These are phyloP conservation scores for Didymosphaeria variabile DNA, from an alignment of 2,329 filamentous ascomycete genomes.

Conservation along the genomic window DNA sequence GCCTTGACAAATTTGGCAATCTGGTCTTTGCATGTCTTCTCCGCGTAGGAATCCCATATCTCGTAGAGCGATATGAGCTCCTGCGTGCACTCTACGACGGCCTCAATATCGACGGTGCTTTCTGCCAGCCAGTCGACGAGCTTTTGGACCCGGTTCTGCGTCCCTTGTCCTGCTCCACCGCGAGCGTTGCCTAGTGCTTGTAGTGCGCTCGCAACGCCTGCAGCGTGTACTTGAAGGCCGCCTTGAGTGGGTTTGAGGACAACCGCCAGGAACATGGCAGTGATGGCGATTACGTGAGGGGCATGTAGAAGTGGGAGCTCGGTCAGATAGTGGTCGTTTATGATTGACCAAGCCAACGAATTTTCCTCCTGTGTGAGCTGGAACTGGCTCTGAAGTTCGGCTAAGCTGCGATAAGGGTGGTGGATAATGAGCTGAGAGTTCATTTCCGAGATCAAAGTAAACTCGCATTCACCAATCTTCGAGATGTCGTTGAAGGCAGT, in stretches of 20 bases:
- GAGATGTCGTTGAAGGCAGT: conserved; percentile 69
- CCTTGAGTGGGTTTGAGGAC: conserved; percentile 75
- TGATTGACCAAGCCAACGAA: conserved; percentile 78
- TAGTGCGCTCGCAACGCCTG: conserved; percentile 50
- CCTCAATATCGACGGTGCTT: conserved; percentile 83
- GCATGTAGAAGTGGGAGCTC: conserved; percentile 86
- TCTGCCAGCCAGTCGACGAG: conserved; percentile 85
- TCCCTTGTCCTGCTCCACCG: conserved; percentile 34
- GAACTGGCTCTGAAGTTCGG: conserved; percentile 74
- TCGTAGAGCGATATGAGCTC: conserved; percentile 92
- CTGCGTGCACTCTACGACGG: conserved; percentile 87
- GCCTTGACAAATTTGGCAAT: conserved; percentile 70
- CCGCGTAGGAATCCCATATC: conserved; percentile 71
- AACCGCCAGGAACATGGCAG: conserved; percentile 83
- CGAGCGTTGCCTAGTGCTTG: conserved; percentile 48
- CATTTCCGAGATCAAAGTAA: conserved; percentile 90
- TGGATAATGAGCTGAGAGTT: conserved; percentile 88
- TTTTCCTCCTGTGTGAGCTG: conserved; percentile 79
- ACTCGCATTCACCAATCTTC: conserved; percentile 92
- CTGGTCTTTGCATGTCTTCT: conserved; percentile 71
- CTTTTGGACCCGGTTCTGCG: conserved; percentile 68
- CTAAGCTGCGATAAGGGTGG: conserved; percentile 86
- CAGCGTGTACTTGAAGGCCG: conserved; percentile 56
- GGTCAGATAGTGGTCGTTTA: conserved; percentile 93
- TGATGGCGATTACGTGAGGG: conserved; percentile 88